These are phyloP conservation scores for Cutaneotrichosporon sp. DNA, from an alignment of 1,284 basidiomycete genomes.

Conservation along the genomic window DNA sequence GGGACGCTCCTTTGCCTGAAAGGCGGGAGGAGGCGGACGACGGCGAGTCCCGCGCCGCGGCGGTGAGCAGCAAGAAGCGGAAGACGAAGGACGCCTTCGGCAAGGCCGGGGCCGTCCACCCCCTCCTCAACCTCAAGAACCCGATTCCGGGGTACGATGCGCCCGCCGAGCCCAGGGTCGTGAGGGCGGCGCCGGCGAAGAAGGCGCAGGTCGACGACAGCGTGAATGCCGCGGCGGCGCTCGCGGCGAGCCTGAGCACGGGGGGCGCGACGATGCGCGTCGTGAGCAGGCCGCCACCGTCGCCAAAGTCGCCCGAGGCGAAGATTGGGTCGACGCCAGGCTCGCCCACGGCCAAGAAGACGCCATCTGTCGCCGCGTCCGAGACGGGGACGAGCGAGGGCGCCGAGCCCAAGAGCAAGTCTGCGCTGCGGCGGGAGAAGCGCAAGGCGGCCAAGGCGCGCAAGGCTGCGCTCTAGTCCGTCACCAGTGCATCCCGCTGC, in stretches of 20 bases:
- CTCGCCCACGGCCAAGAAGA: constrained; percentile 11
- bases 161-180: neutral
- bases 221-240: neutral
- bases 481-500: too few species aligned
- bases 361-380: neutral
- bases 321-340: constrained; percentile 5
- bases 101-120: constrained; percentile 10
- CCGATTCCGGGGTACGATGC: constrained; percentile 23
- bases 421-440: constrained; percentile 29
- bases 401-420: constrained; percentile 21
- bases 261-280: neutral
- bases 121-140: constrained; percentile 18
- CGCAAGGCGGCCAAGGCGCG: constrained; percentile 27
- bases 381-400: constrained; percentile 1
- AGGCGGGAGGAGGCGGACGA: constrained; percentile 7
- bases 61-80: constrained; percentile 29
- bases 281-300: too few species aligned
- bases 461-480: constrained; percentile 13
- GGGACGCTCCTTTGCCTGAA: constrained; percentile 15
- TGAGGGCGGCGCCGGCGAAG: neutral
- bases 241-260: neutral
- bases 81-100: constrained; percentile 30
- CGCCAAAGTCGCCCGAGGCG: too few species aligned
- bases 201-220: neutral
- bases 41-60: constrained; percentile 25